A percentile compares a stretch with the other conserved stretches of the same genome.
Conservation (phyloP, 768 basidiomycete species). For the Lactifluus subvellereus region DNA sequence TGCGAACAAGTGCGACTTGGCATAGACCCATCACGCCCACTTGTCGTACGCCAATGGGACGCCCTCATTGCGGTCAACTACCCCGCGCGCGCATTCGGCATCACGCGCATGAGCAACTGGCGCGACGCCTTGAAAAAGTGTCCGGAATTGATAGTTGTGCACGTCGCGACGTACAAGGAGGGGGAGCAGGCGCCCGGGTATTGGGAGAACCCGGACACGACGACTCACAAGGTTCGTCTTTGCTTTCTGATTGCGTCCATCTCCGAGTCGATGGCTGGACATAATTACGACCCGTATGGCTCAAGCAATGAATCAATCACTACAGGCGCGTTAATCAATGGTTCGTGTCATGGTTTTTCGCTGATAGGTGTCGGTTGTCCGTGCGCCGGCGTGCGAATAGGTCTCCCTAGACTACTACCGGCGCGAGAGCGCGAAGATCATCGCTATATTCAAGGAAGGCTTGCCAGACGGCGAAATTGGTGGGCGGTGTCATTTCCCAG, state of each 20-base stretch:
- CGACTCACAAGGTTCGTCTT: conserved; percentile 83
- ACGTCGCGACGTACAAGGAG: conserved; percentile 92
- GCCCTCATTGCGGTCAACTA: conserved; percentile 93
- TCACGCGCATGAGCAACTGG: conserved; percentile 83
- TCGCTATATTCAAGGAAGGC: conserved; percentile 73
- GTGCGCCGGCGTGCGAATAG: conserved; percentile 33
- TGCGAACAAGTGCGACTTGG: conserved; percentile 83
- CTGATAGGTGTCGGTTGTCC: background rate
- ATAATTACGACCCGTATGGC: background rate
- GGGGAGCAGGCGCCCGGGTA: conserved; percentile 85
- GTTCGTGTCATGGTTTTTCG: background rate
- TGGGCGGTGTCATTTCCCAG: conserved; percentile 30
- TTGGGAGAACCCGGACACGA: conserved; percentile 82
- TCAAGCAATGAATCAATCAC: background rate
- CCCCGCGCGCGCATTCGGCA: conserved; percentile 86
- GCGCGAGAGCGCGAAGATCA: conserved; percentile 83
- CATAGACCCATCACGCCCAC: conserved; percentile 52
- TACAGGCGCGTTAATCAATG: background rate
- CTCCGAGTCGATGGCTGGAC: background rate
- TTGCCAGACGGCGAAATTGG: conserved; percentile 80
- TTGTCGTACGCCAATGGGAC: conserved; percentile 87
- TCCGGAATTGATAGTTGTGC: conserved; percentile 77
- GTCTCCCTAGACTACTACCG: conserved; percentile 93
- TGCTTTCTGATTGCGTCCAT: background rate
- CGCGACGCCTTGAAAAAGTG: conserved; percentile 82